phyloP scores from a whole-genome alignment of 345 rosid species.

The Bruguiera sexangula region DNA sequence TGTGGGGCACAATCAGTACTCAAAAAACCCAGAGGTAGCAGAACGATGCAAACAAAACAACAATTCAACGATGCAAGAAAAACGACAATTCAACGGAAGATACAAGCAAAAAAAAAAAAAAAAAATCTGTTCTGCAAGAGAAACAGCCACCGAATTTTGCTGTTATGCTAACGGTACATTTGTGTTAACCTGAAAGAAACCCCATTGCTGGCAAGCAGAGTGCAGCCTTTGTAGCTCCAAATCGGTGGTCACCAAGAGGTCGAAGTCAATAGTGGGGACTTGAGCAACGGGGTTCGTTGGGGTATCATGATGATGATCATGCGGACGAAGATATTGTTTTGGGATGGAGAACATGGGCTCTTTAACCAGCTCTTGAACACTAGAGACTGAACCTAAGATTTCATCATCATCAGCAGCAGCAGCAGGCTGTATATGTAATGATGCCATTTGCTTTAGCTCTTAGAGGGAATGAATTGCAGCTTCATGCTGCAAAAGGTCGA shows the following conservation, averaged over 20 bases:
- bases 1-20: too few species aligned
- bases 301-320: background rate
- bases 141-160: too few species aligned
- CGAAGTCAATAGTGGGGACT: conserved; percentile 30
- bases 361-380: conserved; percentile 32
- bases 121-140: too few species aligned
- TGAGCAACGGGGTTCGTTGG: background rate
- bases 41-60: too few species aligned
- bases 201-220: conserved; percentile 38
- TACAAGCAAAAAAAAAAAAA: too few species aligned
- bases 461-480: background rate
- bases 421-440: background rate
- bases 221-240: conserved; percentile 29
- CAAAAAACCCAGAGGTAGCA: too few species aligned
- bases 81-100: too few species aligned
- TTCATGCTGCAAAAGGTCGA: too few species aligned
- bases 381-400: background rate
- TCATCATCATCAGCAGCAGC: background rate
- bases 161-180: too few species aligned
- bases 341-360: conserved; percentile 24
- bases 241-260: conserved; percentile 10
- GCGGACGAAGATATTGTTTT: conserved; percentile 10
- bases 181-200: conserved; percentile 36
- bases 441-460: conserved; percentile 11
- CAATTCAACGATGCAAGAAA: too few species aligned